Conservation (phyloP, 768 basidiomycete species). For the Tricholoma matsutake region DNA sequence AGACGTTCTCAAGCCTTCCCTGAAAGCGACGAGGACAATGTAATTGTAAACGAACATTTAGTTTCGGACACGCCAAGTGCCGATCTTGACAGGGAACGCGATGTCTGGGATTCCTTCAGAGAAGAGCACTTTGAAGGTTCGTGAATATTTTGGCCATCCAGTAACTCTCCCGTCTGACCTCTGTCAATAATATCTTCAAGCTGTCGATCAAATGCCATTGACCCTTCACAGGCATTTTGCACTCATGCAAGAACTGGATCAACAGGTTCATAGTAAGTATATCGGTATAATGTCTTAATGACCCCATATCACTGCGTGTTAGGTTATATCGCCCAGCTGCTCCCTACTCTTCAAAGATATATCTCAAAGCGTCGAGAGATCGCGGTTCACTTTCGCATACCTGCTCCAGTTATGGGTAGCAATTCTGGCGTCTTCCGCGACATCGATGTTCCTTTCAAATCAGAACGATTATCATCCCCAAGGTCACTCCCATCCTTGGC, state of each 20-base stretch:
- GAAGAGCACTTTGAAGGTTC: conserved; percentile 80
- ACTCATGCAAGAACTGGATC: conserved; percentile 71
- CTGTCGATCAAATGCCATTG: conserved; percentile 75
- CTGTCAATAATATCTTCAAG: no score
- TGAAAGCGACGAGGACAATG: conserved; percentile 22
- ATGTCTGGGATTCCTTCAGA: conserved; percentile 71
- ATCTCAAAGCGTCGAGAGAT: conserved; percentile 27
- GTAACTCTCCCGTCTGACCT: not conserved
- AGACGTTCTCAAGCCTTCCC: conserved; percentile 42
- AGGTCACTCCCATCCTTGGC: not conserved
- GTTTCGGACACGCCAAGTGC: conserved; percentile 18
- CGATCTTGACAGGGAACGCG: conserved; percentile 49
- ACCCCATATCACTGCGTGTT: conserved; percentile 4
- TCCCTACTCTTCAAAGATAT: conserved; percentile 48
- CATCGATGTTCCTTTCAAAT: not conserved
- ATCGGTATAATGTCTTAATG: conserved; percentile 9
- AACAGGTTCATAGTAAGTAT: conserved; percentile 53
- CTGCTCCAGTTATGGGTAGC: not conserved
- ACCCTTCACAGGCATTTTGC: conserved; percentile 69
- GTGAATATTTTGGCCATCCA: conserved; percentile 9
- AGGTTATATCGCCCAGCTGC: conserved; percentile 41
- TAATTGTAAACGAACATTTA: not conserved
- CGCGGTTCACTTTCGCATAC: not conserved
- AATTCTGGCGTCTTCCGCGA: not conserved
- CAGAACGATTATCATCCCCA: not conserved